phyloP scores from a whole-genome alignment of 345 rosid genomes.

The Leavenworthia alabamica region DNA sequence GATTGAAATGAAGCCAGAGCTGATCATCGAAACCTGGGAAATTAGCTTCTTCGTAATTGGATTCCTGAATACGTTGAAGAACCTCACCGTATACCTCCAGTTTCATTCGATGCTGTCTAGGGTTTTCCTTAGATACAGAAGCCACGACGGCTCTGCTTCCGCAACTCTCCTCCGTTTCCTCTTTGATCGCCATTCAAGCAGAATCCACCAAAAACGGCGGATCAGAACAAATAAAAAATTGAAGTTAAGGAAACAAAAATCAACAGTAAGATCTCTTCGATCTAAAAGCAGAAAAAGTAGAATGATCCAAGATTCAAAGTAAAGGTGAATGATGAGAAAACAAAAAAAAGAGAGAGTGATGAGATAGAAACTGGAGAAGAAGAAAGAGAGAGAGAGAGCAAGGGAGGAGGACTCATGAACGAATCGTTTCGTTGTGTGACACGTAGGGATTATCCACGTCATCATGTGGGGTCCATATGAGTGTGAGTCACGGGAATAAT shows the following conservation, averaged over 20 bases:
- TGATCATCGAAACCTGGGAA: conserved; percentile 81
- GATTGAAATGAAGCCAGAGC: conserved; percentile 96
- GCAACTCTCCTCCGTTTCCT: conserved; percentile 82
- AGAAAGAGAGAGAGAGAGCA: neutral
- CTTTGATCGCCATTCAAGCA: conserved; percentile 59
- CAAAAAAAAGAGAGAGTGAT: neutral
- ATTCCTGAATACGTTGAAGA: conserved; percentile 64
- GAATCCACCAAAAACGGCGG: neutral
- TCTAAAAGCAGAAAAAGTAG: neutral
- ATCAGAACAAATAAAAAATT: neutral
- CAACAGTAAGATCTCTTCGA: conserved; percentile 9
- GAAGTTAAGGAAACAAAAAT: conserved; percentile 25
- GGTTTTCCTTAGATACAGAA: conserved; percentile 45
- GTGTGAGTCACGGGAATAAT: conserved; percentile 17
- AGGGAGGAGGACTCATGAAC: conserved; percentile 21
- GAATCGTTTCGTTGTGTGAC: conserved; percentile 24
- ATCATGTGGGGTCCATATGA: neutral
- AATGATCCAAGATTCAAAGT: conserved; percentile 31
- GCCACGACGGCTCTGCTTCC: conserved; percentile 71
- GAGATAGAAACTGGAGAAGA: neutral
- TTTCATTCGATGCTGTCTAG: conserved; percentile 66
- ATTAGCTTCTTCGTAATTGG: conserved; percentile 59
- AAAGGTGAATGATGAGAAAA: neutral
- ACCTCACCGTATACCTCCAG: conserved; percentile 83
- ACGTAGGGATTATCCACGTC: conserved; percentile 25